Percentiles rank a stretch among this genome's conserved stretches.
Evolutionary conservation across 2,329 filamentous ascomycete genomes (phyloP).

Genomic region (Exophiala sp.): DNA sequence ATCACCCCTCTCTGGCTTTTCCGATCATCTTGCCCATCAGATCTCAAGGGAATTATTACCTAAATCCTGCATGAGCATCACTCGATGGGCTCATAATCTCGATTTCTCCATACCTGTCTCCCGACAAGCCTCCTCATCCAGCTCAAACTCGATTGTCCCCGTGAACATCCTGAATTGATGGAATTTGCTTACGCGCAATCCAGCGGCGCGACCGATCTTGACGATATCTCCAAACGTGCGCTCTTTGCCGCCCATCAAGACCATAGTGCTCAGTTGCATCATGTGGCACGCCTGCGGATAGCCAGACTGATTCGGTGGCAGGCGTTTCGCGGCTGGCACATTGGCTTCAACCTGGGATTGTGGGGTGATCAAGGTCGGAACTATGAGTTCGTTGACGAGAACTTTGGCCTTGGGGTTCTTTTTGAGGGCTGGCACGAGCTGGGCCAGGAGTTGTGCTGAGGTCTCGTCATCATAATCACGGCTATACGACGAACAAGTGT

Average conservation of each 20-base stretch:
- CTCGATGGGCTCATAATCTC: neutral
- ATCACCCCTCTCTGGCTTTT: no score
- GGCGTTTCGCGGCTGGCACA: neutral
- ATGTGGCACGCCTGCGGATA: neutral
- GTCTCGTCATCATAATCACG: neutral
- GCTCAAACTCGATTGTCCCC: neutral
- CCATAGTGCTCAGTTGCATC: neutral
- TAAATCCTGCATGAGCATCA: neutral
- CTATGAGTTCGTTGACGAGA: neutral
- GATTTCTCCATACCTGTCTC: neutral
- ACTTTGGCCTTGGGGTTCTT: neutral
- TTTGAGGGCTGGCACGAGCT: neutral
- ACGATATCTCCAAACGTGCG: neutral
- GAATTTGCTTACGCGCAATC: neutral
- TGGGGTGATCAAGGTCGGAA: neutral
- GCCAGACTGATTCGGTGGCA: neutral
- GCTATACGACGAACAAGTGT: neutral
- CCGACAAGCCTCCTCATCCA: neutral
- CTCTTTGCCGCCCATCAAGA: neutral
- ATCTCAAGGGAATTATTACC: no score
- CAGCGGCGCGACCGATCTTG: neutral
- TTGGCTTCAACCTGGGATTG: neutral
- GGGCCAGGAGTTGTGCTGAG: neutral
- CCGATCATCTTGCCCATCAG: no score
- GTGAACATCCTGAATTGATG: slow-evolving; percentile 1